Percentiles rank a stretch among this genome's conserved stretches.
Conservation (phyloP, 495 filamentous ascomycete species). For the Hapsidospora chrysogenum region DNA sequence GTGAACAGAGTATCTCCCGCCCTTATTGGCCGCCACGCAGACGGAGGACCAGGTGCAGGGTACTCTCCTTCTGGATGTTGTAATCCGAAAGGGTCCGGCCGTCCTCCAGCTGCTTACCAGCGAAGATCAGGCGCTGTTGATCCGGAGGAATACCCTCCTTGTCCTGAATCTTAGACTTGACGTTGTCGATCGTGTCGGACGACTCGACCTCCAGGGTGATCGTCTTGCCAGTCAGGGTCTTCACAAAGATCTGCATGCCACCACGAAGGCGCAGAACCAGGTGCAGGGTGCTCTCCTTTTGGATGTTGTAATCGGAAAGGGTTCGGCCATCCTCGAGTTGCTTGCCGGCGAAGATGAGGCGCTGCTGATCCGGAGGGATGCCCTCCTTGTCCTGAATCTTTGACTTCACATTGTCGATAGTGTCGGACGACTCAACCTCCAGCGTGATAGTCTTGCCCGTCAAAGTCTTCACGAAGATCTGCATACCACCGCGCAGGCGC, state of each 20-base stretch:
- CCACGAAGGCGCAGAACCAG: conserved; percentile 92
- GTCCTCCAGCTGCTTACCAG: conserved; percentile 79
- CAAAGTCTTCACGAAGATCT: conserved; percentile 70
- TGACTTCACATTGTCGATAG: conserved; percentile 85
- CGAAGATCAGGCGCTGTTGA: conserved; percentile 98
- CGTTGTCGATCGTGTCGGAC: conserved; percentile 88
- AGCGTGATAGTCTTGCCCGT: conserved; percentile 91
- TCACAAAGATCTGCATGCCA: conserved; percentile 94
- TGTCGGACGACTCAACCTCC: conserved; percentile 80
- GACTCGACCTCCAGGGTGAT: conserved; percentile 86
- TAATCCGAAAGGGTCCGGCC: conserved; percentile 73
- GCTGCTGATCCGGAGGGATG: conserved; percentile 97
- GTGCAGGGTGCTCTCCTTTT: conserved; percentile 97
- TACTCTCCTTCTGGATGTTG: conserved; percentile 91
- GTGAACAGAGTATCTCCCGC: too few relatives aligned
- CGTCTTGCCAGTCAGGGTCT: conserved; percentile 76
- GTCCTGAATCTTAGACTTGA: conserved; percentile 91
- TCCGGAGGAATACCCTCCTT: conserved; percentile 99
- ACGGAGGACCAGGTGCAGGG: conserved; percentile 73
- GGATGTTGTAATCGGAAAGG: conserved; percentile 97
- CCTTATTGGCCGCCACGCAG: conserved; percentile 67
- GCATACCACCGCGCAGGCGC: conserved; percentile 97
- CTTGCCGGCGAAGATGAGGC: conserved; percentile 95
- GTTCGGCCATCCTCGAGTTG: conserved; percentile 67
- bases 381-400: conserved; percentile 99